Percentiles rank a stretch among this genome's conserved stretches.
These are phyloP conservation scores for Apiospora phragmitis DNA, from an alignment of 2,329 filamentous ascomycete species.

Conservation along the genomic window DNA sequence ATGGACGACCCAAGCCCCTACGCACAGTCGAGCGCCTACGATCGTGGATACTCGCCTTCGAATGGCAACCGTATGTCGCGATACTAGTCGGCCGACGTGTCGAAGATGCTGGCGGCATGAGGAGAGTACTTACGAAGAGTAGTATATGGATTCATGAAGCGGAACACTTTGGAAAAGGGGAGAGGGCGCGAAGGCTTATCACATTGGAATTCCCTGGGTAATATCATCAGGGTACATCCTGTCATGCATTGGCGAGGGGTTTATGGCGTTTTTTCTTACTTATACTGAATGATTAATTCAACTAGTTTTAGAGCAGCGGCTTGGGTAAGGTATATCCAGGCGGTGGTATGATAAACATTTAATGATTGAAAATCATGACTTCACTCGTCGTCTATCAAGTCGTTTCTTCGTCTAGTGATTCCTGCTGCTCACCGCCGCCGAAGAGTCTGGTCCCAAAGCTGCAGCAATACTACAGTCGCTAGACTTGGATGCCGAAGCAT, in stretches of 20 bases:
- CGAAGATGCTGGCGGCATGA: too few relatives aligned
- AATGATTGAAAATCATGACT: background rate
- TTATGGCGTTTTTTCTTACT: conserved; percentile 7
- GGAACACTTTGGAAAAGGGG: background rate
- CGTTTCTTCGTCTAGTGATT: background rate
- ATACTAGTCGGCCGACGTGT: conserved; percentile 24
- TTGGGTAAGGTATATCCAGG: background rate
- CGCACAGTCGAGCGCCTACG: conserved; percentile 46
- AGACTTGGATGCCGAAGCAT: too few relatives aligned
- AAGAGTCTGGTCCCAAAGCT: background rate
- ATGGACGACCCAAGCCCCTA: conserved; percentile 65
- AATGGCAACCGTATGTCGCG: conserved; percentile 30
- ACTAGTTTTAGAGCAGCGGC: background rate
- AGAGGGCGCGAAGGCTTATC: conserved; percentile 1
- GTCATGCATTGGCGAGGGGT: conserved; percentile 10
- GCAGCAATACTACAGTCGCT: background rate
- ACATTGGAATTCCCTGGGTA: conserved; percentile 6
- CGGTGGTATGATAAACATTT: background rate
- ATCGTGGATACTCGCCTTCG: conserved; percentile 50
- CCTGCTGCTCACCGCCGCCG: background rate
- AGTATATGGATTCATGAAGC: background rate
- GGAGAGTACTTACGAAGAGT: background rate
- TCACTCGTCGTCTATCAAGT: background rate
- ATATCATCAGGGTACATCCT: conserved; percentile 3
- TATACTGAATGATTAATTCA: conserved; percentile 4